These are phyloP conservation scores for Mycena kentingensis DNA, from an alignment of 768 basidiomycete species.

Conservation along the genomic window DNA sequence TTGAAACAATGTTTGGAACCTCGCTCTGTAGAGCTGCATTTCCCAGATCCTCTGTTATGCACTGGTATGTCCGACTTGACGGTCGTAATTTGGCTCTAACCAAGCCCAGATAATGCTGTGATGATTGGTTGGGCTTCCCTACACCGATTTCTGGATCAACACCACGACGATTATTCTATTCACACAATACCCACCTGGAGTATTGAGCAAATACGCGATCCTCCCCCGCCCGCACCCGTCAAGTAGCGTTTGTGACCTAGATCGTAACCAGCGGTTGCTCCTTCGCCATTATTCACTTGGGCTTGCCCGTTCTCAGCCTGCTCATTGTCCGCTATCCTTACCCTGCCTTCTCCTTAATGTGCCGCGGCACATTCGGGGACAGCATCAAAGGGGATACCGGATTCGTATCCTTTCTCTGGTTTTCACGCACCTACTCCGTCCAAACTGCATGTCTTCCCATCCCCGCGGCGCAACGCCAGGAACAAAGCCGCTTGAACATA, in stretches of 20 bases:
- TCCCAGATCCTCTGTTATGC: slow-evolving; percentile 79
- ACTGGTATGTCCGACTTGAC: slow-evolving; percentile 55
- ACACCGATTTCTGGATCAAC: slow-evolving; percentile 67
- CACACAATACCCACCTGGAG: slow-evolving; percentile 75
- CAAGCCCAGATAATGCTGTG: slow-evolving; percentile 79
- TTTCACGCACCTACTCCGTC: too few species aligned
- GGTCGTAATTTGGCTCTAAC: background rate
- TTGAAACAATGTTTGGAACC: slow-evolving; percentile 25
- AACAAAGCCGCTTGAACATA: too few species aligned
- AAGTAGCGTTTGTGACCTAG: background rate
- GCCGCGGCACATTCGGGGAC: too few species aligned
- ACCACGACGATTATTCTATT: slow-evolving; percentile 63
- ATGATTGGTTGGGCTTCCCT: slow-evolving; percentile 97
- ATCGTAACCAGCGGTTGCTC: too few species aligned
- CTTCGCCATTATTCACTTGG: too few species aligned
- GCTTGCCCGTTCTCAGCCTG: too few species aligned
- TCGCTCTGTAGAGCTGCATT: slow-evolving; percentile 50
- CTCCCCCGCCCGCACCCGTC: slow-evolving; percentile 4
- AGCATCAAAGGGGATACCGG: too few species aligned
- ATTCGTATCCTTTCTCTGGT: too few species aligned
- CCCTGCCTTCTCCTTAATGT: too few species aligned
- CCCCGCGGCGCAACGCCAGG: too few species aligned
- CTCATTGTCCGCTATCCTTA: too few species aligned
- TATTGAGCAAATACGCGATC: slow-evolving; percentile 53
- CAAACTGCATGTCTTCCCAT: too few species aligned